A percentile compares a stretch with the other conserved stretches of the same genome.
These are phyloP conservation scores for Pistacia integerrima DNA, from an alignment of 345 rosid species.

Conservation along the genomic window DNA sequence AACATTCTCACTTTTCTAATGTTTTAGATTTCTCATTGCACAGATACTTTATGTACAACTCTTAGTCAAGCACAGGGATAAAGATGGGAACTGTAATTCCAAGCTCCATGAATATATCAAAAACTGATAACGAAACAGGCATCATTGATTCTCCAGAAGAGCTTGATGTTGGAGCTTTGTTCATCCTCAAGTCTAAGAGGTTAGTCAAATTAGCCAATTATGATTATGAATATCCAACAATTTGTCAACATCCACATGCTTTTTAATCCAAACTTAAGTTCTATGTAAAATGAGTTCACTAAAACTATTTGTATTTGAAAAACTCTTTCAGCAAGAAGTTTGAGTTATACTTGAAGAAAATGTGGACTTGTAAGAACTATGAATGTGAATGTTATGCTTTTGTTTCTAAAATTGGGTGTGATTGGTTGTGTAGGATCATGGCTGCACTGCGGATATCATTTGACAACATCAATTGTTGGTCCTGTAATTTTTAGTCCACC, in stretches of 20 bases:
- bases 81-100: constrained; percentile 25
- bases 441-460: constrained; percentile 44
- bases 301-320: no score
- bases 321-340: no score
- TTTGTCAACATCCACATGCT: no score
- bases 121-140: constrained; percentile 18
- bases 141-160: constrained; percentile 11
- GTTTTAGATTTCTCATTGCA: background rate
- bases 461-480: constrained; percentile 44
- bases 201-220: background rate
- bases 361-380: no score
- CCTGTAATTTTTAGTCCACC: constrained; percentile 40
- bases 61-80: background rate
- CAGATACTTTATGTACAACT: background rate
- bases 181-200: constrained; percentile 38
- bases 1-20: background rate
- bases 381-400: no score
- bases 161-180: constrained; percentile 43
- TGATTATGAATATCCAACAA: no score
- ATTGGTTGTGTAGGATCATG: constrained; percentile 29
- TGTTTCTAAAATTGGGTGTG: no score
- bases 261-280: no score
- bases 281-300: no score
- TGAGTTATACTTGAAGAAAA: no score
- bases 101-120: constrained; percentile 16